Percentiles rank a stretch among this genome's conserved stretches.
Conservation (phyloP, 805 yeast genomes). For the Yamadazyma scolyti region DNA sequence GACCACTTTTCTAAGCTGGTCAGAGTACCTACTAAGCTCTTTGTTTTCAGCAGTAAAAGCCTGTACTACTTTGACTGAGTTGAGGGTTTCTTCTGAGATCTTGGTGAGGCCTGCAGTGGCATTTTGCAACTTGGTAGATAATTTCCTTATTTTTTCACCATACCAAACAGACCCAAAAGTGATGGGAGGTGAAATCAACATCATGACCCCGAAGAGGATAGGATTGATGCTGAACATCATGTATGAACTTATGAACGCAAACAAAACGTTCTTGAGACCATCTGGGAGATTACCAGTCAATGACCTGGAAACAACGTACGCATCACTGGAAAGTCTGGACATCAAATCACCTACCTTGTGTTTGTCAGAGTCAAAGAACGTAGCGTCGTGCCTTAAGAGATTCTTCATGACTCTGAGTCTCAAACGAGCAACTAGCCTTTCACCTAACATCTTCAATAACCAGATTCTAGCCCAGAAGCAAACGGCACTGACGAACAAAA, state of each 20-base stretch:
- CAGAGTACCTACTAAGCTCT: conserved; percentile 36
- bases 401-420: conserved; percentile 40
- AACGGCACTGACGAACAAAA: conserved; percentile 38
- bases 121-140: conserved; percentile 39
- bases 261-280: conserved; percentile 40
- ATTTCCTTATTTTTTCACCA: conserved; percentile 39
- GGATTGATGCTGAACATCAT: conserved; percentile 45
- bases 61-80: conserved; percentile 39
- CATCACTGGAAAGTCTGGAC: conserved; percentile 42
- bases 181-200: conserved; percentile 43
- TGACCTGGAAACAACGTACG: conserved; percentile 42
- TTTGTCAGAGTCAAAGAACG: conserved; percentile 40
- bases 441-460: conserved; percentile 39
- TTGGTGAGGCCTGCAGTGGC: conserved; percentile 44
- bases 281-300: conserved; percentile 43
- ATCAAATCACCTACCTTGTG: conserved; percentile 46
- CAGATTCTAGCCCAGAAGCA: conserved; percentile 48
- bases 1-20: conserved; percentile 36
- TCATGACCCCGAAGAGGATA: conserved; percentile 39
- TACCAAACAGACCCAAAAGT: conserved; percentile 44
- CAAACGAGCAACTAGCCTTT: conserved; percentile 41
- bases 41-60: conserved; percentile 43
- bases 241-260: conserved; percentile 38
- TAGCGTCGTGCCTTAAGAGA: conserved; percentile 38
- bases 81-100: conserved; percentile 41